Percentiles rank a stretch among this genome's conserved stretches.
These are phyloP conservation scores for Effrenium voratum DNA, from an alignment of 73 alveolate genomes.

Conservation along the genomic window DNA sequence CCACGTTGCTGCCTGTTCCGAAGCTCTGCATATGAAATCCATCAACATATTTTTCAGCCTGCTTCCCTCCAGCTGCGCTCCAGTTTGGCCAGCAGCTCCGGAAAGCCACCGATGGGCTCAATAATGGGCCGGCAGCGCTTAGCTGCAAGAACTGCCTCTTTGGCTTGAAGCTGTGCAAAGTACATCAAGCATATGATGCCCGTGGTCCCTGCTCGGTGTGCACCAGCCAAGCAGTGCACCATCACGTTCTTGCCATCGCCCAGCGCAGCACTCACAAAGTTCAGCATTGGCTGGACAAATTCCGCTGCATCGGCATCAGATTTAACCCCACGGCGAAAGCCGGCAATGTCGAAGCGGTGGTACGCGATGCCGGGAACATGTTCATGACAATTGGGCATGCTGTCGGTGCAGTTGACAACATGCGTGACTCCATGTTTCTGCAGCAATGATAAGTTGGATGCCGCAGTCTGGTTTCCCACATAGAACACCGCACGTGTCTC, in stretches of 20 bases:
- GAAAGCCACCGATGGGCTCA: conserved; percentile 71
- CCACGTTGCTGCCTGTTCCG: too few species aligned
- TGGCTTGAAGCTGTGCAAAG: conserved; percentile 65
- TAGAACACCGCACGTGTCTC: conserved; percentile 71
- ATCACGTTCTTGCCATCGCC: conserved; percentile 58
- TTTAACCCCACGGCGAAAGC: conserved; percentile 56
- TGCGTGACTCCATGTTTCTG: conserved; percentile 54
- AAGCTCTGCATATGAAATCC: too few species aligned
- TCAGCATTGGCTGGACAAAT: conserved; percentile 60
- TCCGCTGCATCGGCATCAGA: conserved; percentile 58
- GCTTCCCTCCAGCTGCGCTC: conserved; percentile 43
- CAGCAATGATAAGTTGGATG: conserved; percentile 41
- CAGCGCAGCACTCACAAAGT: conserved; percentile 53
- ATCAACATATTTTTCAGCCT: too few species aligned
- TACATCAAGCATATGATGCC: conserved; percentile 63
- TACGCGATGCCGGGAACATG: neutral
- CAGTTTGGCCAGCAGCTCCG: conserved; percentile 58
- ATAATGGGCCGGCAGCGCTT: conserved; percentile 82
- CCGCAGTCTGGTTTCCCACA: conserved; percentile 83
- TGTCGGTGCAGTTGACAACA: conserved; percentile 76
- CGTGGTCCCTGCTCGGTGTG: conserved; percentile 77
- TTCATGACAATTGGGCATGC: conserved; percentile 67
- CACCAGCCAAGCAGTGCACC: conserved; percentile 80
- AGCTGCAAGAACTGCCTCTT: conserved; percentile 53
- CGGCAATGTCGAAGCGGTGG: conserved; percentile 44